Base-by-base conservation (phyloP, 352 stramenopile genomes). In the Phytophthora uliginosa region DNA sequence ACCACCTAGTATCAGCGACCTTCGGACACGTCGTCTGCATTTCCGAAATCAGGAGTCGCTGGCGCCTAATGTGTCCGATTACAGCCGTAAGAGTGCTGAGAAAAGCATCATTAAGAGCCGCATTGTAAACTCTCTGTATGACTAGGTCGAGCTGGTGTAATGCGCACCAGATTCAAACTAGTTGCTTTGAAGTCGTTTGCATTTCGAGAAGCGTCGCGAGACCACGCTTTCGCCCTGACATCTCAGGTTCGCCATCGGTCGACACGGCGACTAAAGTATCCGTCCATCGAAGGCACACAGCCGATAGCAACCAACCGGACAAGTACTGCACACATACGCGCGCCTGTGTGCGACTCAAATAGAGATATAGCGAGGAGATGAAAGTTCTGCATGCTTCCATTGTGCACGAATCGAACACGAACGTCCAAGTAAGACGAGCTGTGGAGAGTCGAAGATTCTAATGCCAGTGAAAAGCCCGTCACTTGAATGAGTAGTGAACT, bases 71-170 rank as follows among this genome's bases (percentile, higher is more conserved):
- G 62, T 15, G 26, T 28, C 26, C 26, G 26, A 28, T 28, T 28
- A 28, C 26, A 45, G 10, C 52, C 7, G 36, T 65, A 8, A 71
- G 57, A 7, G 47, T 68, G 33, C 13, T 33, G 2, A 70, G 38
- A 15, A 61, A 68, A 68, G 38, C 56, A 20, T 60, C 69, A 31
- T 68, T 61, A 2, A 76, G 36, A 12, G 62, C 57, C 33, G 7
- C 8, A n/a, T 62, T 4, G 24, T 71, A 71, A 26, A 56, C 28
- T 2, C 33, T 17, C 15, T 76, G 63, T 20, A 71, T 56, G 38
- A 55, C 68, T 12, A 76, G 26, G 47, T 75, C 64, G 1, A 73
- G 48, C 52, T 77, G 63, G 22, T 77, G 63, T 2, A 77, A 17
- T 3, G 59, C 68, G 36, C 68, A 73, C 63, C 70, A 73, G 4